Percentiles rank a stretch among this genome's conserved stretches.
These are phyloP conservation scores for Oryza glumipatula DNA, from an alignment of 176 grass and related monocot species.

Conservation along the genomic window DNA sequence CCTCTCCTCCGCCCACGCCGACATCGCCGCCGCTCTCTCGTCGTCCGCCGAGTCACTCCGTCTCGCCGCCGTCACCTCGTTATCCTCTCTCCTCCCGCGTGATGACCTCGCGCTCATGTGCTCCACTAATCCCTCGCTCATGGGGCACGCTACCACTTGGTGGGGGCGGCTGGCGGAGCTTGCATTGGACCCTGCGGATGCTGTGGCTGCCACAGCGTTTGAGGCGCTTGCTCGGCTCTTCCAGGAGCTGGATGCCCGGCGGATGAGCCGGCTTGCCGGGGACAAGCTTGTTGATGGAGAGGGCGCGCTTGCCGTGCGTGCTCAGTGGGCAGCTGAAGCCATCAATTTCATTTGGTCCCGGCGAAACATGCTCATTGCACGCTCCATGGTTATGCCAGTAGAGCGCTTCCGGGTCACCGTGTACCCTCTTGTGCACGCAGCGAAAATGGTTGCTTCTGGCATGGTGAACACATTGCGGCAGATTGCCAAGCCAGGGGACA, in stretches of 20 bases:
- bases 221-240: constrained; percentile 84
- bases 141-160: constrained; percentile 79
- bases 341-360: constrained; percentile 79
- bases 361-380: constrained; percentile 79
- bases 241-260: constrained; percentile 86
- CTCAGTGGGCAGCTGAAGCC: constrained; percentile 79
- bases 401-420: constrained; percentile 88
- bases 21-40: constrained; percentile 59
- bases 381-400: constrained; percentile 86
- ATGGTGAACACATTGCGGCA: constrained; percentile 60
- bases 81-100: constrained; percentile 77
- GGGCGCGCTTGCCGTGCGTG: constrained; percentile 80
- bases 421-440: constrained; percentile 81
- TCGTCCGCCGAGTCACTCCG: constrained; percentile 71
- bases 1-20: constrained; percentile 78
- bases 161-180: constrained; percentile 73
- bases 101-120: constrained; percentile 86
- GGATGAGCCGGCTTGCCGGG: constrained; percentile 90
- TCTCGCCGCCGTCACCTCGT: constrained; percentile 66
- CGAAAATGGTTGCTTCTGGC: constrained; percentile 86
- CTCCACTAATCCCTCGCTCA: constrained; percentile 76
- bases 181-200: constrained; percentile 72
- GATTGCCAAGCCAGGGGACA: constrained; percentile 71
- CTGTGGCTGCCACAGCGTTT: constrained; percentile 74
- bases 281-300: constrained; percentile 95